Conservation (phyloP, 169 alveolate genomes). For the Miamiensis avidus region DNA sequence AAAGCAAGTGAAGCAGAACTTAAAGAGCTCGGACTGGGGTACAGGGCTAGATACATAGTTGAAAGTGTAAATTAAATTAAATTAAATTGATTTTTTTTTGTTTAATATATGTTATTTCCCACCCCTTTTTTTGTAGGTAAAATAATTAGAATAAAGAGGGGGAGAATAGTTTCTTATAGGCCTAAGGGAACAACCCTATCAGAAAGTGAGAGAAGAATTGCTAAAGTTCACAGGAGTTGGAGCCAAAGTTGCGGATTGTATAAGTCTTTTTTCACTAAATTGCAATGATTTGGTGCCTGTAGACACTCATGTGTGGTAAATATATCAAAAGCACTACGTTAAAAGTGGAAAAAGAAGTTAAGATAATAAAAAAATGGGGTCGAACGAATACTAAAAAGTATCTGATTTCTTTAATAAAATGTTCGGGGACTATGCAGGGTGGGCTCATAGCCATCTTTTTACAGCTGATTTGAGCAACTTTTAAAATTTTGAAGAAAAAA, state of each 20-base stretch:
- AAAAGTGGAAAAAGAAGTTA: conserved; percentile 29
- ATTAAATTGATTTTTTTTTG: too few relatives aligned
- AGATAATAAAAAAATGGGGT: conserved; percentile 10
- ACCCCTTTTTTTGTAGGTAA: background rate
- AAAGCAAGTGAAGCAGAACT: conserved; percentile 48
- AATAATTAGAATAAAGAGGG: conserved; percentile 52
- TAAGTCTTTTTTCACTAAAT: conserved; percentile 85
- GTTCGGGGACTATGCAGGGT: conserved; percentile 67
- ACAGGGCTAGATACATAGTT: conserved; percentile 63
- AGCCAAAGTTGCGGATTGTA: conserved; percentile 93
- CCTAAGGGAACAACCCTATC: conserved; percentile 28
- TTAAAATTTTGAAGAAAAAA: conserved; percentile 21
- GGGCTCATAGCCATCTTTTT: conserved; percentile 69
- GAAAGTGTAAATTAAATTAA: conserved; percentile 3
- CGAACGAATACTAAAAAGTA: conserved; percentile 29
- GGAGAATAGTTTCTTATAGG: conserved; percentile 57
- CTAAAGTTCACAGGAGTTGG: conserved; percentile 88
- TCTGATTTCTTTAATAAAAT: conserved; percentile 34
- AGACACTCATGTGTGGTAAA: conserved; percentile 88
- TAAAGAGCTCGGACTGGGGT: conserved; percentile 65
- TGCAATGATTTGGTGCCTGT: conserved; percentile 85
- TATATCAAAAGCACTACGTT: conserved; percentile 45
- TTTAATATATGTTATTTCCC: too few relatives aligned
- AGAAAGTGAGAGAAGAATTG: conserved; percentile 43
- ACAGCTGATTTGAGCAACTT: conserved; percentile 56